Evolutionary conservation across 2,329 filamentous ascomycete genomes (phyloP).

Genomic region (Diaporthe nobilis): DNA sequence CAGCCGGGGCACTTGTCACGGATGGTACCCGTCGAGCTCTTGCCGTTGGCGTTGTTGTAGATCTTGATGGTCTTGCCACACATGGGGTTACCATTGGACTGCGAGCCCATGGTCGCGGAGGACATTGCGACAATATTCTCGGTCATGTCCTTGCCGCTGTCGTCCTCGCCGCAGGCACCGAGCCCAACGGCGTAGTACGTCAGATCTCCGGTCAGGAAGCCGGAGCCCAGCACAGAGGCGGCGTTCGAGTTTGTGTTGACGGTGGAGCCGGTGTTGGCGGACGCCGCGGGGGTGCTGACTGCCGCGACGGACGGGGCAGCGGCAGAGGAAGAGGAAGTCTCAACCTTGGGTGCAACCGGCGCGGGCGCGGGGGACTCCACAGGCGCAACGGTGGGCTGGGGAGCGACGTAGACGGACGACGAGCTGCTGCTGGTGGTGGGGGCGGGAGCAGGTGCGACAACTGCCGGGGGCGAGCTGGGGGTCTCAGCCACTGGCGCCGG

Average conservation of each 20-base stretch:
- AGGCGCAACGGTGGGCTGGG: conserved; percentile 46
- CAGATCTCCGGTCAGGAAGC: conserved; percentile 71
- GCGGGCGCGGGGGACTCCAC: conserved; percentile 39
- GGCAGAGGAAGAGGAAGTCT: conserved; percentile 44
- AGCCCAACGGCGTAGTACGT: conserved; percentile 82
- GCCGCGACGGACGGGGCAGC: conserved; percentile 48
- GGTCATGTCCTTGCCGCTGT: conserved; percentile 66
- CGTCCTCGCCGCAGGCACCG: conserved; percentile 77
- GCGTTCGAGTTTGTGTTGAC: conserved; percentile 46
- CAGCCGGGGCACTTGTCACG: conserved; percentile 44
- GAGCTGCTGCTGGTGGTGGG: conserved; percentile 47
- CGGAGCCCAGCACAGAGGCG: conserved; percentile 47
- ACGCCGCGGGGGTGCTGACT: conserved; percentile 46
- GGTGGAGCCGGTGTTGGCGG: conserved; percentile 45
- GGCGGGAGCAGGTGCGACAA: conserved; percentile 43
- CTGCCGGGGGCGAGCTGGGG: conserved; percentile 19
- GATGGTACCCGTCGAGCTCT: conserved; percentile 45
- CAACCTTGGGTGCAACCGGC: conserved; percentile 29
- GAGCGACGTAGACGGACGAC: conserved; percentile 43
- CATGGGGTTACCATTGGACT: conserved; percentile 77
- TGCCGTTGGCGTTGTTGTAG: conserved; percentile 44
- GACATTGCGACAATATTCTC: conserved; percentile 80
- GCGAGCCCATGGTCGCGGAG: conserved; percentile 71
- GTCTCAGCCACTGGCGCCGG: conserved; percentile 32
- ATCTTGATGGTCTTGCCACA: conserved; percentile 71